phyloP scores from a whole-genome alignment of 2,329 filamentous ascomycete genomes.

The Microdochium trichocladiopsis region DNA sequence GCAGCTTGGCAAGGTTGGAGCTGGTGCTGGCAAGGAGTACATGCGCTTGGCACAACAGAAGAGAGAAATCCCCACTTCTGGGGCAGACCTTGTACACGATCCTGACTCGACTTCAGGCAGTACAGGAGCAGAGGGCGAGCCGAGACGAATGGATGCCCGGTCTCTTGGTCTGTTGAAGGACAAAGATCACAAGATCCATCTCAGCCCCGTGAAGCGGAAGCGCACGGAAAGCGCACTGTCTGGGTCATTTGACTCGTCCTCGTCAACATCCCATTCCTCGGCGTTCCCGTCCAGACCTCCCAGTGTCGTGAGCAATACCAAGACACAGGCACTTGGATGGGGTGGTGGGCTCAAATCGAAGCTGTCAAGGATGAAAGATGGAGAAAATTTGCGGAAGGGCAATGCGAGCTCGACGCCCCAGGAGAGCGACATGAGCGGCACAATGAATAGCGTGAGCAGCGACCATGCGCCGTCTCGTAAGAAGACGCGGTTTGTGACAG shows the following conservation, averaged over 20 bases:
- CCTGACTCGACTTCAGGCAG: not conserved
- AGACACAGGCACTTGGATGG: slow-evolving; percentile 41
- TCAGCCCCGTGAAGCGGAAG: slow-evolving; percentile 57
- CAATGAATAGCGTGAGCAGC: slow-evolving; percentile 17
- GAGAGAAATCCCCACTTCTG: slow-evolving; percentile 1
- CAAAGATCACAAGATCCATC: slow-evolving; percentile 38
- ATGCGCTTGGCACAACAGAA: slow-evolving; percentile 37
- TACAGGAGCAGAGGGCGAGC: slow-evolving; percentile 13
- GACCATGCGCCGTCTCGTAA: slow-evolving; percentile 48
- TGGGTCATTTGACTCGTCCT: slow-evolving; percentile 5
- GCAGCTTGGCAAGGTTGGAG: slow-evolving; percentile 57
- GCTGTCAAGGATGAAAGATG: slow-evolving; percentile 54
- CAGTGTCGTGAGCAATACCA: slow-evolving; percentile 9
- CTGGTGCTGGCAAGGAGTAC: slow-evolving; percentile 64
- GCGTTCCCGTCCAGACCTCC: slow-evolving; percentile 14
- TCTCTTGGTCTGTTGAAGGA: slow-evolving; percentile 33
- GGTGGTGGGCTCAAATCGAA: slow-evolving; percentile 47
- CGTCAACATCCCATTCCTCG: slow-evolving; percentile 3
- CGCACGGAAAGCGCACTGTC: slow-evolving; percentile 42
- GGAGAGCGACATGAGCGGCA: slow-evolving; percentile 5
- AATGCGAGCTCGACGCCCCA: slow-evolving; percentile 2
- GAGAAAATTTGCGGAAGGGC: slow-evolving; percentile 35
- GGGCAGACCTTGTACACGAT: slow-evolving; percentile 3
- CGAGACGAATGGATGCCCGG: slow-evolving; percentile 32
- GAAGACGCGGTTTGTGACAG: slow-evolving; percentile 75